These are phyloP conservation scores for Umbelopsis vinacea DNA, from an alignment of 192 early-diverging fungal genomes.

Conservation along the genomic window DNA sequence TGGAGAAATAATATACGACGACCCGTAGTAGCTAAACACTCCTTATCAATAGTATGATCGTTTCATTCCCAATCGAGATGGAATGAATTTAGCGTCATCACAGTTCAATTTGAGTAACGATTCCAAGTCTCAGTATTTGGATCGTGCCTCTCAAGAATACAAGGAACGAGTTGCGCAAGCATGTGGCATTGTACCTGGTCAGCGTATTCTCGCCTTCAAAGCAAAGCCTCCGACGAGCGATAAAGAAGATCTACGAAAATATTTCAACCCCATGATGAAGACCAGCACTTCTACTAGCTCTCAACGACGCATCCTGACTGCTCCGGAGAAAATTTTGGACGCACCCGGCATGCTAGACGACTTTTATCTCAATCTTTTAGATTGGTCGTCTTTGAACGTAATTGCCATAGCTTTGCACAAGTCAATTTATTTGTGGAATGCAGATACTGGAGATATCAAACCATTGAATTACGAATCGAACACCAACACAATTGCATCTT, in stretches of 20 bases:
- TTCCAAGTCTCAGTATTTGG: conserved; percentile 36
- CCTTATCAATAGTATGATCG: conserved; percentile 67
- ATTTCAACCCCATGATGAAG: conserved; percentile 57
- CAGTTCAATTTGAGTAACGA: conserved; percentile 65
- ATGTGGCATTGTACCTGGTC: conserved; percentile 76
- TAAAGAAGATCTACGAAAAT: conserved; percentile 52
- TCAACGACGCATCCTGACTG: conserved; percentile 75
- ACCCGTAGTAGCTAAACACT: neutral
- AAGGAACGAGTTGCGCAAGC: conserved; percentile 83
- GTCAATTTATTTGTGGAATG: conserved; percentile 92
- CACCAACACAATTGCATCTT: conserved; percentile 68
- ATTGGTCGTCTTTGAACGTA: conserved; percentile 84
- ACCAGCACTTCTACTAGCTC: conserved; percentile 29
- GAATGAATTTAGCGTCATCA: conserved; percentile 69
- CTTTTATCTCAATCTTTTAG: conserved; percentile 94
- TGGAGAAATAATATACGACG: neutral
- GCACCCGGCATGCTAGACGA: conserved; percentile 90
- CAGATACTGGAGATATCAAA: conserved; percentile 69
- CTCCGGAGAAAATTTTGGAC: conserved; percentile 86
- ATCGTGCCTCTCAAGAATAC: conserved; percentile 58
- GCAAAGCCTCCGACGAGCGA: conserved; percentile 72
- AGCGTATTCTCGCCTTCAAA: conserved; percentile 83
- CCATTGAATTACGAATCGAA: conserved; percentile 48
- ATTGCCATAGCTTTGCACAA: conserved; percentile 87
- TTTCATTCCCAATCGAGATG: conserved; percentile 83